These are phyloP conservation scores for Penicillium coprophilum DNA, from an alignment of 495 filamentous ascomycete genomes.

Conservation along the genomic window DNA sequence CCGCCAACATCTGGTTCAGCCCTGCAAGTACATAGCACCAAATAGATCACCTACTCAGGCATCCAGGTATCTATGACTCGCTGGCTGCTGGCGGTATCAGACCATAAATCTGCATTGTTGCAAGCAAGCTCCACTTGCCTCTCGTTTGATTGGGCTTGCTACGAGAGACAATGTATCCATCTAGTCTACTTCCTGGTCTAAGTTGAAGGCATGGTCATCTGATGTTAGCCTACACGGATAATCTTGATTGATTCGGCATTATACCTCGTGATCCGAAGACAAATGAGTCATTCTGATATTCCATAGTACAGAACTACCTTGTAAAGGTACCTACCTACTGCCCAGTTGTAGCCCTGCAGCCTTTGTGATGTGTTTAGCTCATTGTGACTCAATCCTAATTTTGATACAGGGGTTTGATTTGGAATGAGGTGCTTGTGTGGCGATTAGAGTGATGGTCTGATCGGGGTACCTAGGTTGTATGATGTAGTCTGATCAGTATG, in stretches of 20 bases:
- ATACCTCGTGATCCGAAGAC: neutral
- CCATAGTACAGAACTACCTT: neutral
- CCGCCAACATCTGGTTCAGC: neutral
- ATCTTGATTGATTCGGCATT: neutral
- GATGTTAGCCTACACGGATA: neutral
- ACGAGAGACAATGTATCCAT: neutral
- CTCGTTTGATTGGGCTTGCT: neutral
- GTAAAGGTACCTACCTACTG: neutral
- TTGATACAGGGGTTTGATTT: neutral
- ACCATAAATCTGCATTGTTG: neutral
- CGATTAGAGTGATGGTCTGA: neutral
- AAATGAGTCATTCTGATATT: constrained; percentile 8
- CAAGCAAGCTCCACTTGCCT: neutral
- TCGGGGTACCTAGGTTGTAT: too few relatives aligned
- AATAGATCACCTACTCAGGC: neutral
- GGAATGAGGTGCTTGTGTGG: neutral
- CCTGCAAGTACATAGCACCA: neutral
- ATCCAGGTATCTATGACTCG: too few relatives aligned
- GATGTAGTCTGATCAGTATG: neutral
- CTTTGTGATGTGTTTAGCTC: neutral
- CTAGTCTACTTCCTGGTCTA: neutral
- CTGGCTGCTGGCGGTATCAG: neutral
- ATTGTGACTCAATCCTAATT: neutral
- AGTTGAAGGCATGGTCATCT: neutral
- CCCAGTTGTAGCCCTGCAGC: neutral